Evolutionary conservation across 495 filamentous ascomycete species (phyloP), one percentile per base, ranked within the genome.

Genomic region (Trichocladium uniseriatum): DNA sequence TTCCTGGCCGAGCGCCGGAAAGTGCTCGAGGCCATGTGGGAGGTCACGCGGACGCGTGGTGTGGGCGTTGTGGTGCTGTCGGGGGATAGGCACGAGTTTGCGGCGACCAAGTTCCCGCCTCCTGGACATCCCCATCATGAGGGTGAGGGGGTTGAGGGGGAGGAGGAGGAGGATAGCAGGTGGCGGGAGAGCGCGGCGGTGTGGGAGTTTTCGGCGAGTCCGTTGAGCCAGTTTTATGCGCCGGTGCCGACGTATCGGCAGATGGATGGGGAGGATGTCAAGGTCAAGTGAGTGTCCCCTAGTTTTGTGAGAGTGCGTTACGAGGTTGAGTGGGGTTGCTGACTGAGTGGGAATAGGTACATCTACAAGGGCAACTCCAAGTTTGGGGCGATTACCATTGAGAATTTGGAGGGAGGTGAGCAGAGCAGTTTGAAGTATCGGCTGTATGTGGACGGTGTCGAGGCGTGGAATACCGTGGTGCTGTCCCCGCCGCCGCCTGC

Each of bases 81-180:
- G 29, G 92, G 92, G 10, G 92, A 98, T 57, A 68, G 92, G 5
- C 92, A 98, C 60, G 92, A 98, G 64, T 97, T 97, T 62, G 92
- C 84, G 21, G 89, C 91, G 1, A 96, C 90, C 0, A 79, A 81
- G 5, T 94, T 95, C 67, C 86, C 86, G 5, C 85, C 86, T 38
- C 85, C 88, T n/a, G n/a, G 6, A 7, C 20, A 8, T 5, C 38
- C 4, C 24, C 24, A 8, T 27, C 24, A 27, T 3, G 24, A 27
- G 24, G 24, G 24, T 8, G 24, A 27, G 24, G 24, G 4, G 24
- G 24, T 8, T 27, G 24, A 8, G 3, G 24, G 8, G 2, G 38
- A 18, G 38, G 47, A 42, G 4, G 22, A 6, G n/a, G 18, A n/a
- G 24, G 24, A 27, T 48, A 31, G 62, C 19, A 69, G 64, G 43